These are phyloP conservation scores for Fusarium anguioides DNA, from an alignment of 2,329 filamentous ascomycete species.

Conservation along the genomic window DNA sequence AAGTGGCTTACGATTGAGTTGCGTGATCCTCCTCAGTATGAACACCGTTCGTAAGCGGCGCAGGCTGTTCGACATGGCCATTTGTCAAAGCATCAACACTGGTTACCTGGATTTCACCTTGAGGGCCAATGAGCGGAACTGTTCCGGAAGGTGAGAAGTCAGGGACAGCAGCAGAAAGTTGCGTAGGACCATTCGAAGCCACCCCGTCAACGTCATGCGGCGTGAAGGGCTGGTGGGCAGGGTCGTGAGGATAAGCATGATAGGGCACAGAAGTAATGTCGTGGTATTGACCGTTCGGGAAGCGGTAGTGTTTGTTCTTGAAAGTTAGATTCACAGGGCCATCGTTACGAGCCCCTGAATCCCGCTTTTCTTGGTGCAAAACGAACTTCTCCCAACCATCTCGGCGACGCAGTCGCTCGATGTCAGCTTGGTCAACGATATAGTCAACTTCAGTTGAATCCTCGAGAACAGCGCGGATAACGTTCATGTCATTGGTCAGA, in stretches of 20 bases:
- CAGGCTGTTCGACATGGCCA: conserved; percentile 32
- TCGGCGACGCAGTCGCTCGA: conserved; percentile 80
- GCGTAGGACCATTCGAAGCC: conserved; percentile 45
- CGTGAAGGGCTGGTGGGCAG: conserved; percentile 47
- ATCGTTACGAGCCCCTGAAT: conserved; percentile 77
- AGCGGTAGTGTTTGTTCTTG: conserved; percentile 50
- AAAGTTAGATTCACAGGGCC: conserved; percentile 63
- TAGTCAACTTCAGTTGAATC: conserved; percentile 80
- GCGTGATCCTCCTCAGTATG: conserved; percentile 35
- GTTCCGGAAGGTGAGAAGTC: conserved; percentile 54
- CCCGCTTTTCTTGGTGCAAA: conserved; percentile 75
- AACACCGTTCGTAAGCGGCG: conserved; percentile 46
- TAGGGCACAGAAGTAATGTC: conserved; percentile 49
- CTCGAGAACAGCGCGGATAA: conserved; percentile 80
- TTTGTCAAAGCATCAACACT: conserved; percentile 34
- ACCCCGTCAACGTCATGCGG: conserved; percentile 53
- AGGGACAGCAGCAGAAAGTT: conserved; percentile 54
- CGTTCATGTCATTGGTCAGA: conserved; percentile 68
- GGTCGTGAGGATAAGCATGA: conserved; percentile 46
- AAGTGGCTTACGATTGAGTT: conserved; percentile 29
- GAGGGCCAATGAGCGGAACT: conserved; percentile 24
- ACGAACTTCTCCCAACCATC: conserved; percentile 86
- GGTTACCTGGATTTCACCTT: conserved; percentile 20
- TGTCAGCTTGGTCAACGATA: conserved; percentile 77
- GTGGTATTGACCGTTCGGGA: conserved; percentile 46